A percentile compares a stretch with the other conserved stretches of the same genome.
Evolutionary conservation across 495 filamentous ascomycete species (phyloP).

Genomic region (Thozetella sp.): DNA sequence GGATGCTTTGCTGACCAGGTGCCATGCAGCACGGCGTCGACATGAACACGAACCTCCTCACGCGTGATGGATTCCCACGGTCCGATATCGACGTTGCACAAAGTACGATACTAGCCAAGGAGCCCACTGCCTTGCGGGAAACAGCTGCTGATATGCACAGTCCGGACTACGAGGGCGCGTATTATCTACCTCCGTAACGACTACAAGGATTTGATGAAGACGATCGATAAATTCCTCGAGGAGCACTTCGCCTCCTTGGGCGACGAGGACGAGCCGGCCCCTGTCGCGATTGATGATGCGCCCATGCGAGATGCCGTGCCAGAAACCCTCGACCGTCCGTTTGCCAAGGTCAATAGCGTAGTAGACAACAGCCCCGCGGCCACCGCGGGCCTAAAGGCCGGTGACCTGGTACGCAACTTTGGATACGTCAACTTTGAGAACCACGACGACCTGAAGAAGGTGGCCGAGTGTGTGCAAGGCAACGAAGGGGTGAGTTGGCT

Average conservation of each 20-base stretch:
- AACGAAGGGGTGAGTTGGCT: conserved; percentile 81
- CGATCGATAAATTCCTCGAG: conserved; percentile 82
- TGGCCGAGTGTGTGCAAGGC: conserved; percentile 80
- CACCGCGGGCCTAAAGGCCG: conserved; percentile 76
- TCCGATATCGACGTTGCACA: conserved; percentile 95
- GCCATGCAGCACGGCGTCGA: conserved; percentile 77
- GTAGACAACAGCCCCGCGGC: conserved; percentile 79
- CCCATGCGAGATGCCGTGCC: conserved; percentile 32
- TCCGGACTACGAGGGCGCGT: conserved; percentile 85
- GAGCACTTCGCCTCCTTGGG: conserved; percentile 66
- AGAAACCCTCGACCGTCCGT: conserved; percentile 63
- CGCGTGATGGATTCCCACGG: conserved; percentile 90
- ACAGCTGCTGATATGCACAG: conserved; percentile 41
- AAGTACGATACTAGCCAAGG: conserved; percentile 55
- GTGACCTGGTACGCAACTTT: conserved; percentile 85
- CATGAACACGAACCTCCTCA: conserved; percentile 88
- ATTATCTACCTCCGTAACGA: conserved; percentile 92
- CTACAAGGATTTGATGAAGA: conserved; percentile 83
- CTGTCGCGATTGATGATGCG: neutral
- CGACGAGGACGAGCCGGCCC: conserved; percentile 28
- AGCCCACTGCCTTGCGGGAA: neutral
- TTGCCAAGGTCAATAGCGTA: conserved; percentile 90
- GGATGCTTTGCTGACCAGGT: conserved; percentile 14
- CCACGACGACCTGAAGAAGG: conserved; percentile 80
- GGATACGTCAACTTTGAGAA: conserved; percentile 80